Evolutionary conservation across 371 early-diverging fungal species (phyloP), one percentile per base, ranked within the genome.

Genomic region (Coemansia linderi): DNA sequence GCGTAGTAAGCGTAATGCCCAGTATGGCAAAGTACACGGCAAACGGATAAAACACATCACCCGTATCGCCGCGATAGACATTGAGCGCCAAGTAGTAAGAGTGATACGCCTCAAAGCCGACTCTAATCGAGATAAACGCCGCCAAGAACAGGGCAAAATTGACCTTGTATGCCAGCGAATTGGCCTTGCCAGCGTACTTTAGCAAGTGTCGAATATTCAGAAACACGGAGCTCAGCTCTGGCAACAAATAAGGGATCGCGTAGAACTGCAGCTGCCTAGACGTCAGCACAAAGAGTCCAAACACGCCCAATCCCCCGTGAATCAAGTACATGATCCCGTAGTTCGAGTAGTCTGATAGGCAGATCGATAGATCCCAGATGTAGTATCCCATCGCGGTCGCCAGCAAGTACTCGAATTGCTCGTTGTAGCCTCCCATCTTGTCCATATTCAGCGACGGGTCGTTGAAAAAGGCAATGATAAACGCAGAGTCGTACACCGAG

Each of bases 231-330:
- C 78, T 78, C 22, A 70, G 36, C n/a, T 78, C 78, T 0, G 78
- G 78, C 31, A 78, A 63, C 59, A 78, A 36, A 48, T 54, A 78
- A 6, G 75, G 75, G 13, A 78, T 63, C 0, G 78, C 70, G 19
- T 74, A 78, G 29, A 67, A 78, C 63, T 78, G 76, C 48, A 78
- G 52, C 46, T 78, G 78, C 10, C 75, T 29, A n/a, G 78, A 78
- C 1, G 65, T 70, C 39, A 78, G 15, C 1, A 78, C 41, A 22
- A 74, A 9, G 12, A 78, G 40, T 1, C 75, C 74, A 43, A 70
- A 63, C 24, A 75, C 70, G 38, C 78, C 78, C 31, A 78, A 24
- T 0, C 43, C 57, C 4, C 59, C 78, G 22, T 78, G 78, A 12
- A 78, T 64, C 61, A 70, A 31, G 36, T 78, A 78, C 67, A 69